Percentiles rank a stretch among this genome's conserved stretches.
Conservation (phyloP, 2,329 filamentous ascomycete species). For the Trichothecium roseum region DNA sequence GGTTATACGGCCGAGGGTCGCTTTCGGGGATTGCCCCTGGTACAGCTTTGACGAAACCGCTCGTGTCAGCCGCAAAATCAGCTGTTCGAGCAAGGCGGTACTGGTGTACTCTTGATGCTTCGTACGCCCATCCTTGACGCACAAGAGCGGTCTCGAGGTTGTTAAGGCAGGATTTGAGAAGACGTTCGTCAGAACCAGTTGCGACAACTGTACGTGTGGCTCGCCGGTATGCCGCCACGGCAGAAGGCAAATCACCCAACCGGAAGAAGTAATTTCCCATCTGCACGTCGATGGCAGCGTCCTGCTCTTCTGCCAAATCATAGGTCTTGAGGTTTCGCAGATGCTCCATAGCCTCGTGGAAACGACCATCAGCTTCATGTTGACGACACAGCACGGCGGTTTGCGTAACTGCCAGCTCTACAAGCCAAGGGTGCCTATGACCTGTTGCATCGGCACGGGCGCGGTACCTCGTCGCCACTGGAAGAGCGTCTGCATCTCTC, state of each 20-base stretch:
- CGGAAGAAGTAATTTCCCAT: constrained; percentile 20
- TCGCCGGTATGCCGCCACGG: constrained; percentile 17
- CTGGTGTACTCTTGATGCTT: constrained; percentile 15
- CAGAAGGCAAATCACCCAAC: constrained; percentile 14
- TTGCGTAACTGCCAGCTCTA: constrained; percentile 19
- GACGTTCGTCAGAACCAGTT: constrained; percentile 18
- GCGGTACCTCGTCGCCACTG: constrained; percentile 16
- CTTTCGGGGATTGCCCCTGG: not conserved
- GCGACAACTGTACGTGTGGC: constrained; percentile 16
- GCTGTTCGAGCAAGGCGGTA: constrained; percentile 17
- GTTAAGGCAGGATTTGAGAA: constrained; percentile 19
- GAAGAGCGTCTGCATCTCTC: constrained; percentile 15
- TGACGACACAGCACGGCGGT: constrained; percentile 17
- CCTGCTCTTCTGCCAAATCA: constrained; percentile 17
- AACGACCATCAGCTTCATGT: constrained; percentile 17
- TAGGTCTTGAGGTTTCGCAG: constrained; percentile 17
- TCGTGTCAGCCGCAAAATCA: constrained; percentile 18
- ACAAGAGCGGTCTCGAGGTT: constrained; percentile 19
- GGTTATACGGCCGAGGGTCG: no score
- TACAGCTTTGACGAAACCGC: constrained; percentile 1
- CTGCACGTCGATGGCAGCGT: constrained; percentile 19
- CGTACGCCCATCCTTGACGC: constrained; percentile 11
- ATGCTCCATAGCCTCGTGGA: constrained; percentile 18
- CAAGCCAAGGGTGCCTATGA: constrained; percentile 17
- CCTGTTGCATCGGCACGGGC: constrained; percentile 17